A percentile compares a stretch with the other conserved stretches of the same genome.
Conservation (phyloP, 495 filamentous ascomycete species). For the Penicillium fimorum region DNA sequence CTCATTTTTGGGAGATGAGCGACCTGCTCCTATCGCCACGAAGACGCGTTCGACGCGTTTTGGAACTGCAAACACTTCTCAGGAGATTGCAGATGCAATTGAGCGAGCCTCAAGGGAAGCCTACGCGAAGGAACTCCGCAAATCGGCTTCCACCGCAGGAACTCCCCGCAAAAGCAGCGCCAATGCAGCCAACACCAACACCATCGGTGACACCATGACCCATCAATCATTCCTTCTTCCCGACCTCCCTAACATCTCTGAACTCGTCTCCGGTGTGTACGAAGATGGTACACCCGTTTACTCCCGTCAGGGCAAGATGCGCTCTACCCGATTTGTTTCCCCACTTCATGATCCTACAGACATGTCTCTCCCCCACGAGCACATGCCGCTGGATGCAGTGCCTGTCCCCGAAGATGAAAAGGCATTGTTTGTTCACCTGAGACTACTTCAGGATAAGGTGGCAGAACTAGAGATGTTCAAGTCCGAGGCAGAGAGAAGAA, state of each 20-base stretch:
- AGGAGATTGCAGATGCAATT: conserved; percentile 47
- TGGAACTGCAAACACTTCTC: conserved; percentile 42
- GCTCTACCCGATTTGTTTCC: conserved; percentile 58
- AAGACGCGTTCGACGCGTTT: conserved; percentile 58
- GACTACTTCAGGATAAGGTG: conserved; percentile 66
- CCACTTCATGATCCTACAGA: conserved; percentile 42
- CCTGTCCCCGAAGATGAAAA: conserved; percentile 68
- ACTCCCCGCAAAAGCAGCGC: conserved; percentile 25
- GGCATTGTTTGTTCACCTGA: conserved; percentile 64
- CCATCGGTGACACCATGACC: conserved; percentile 39
- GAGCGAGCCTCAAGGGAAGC: conserved; percentile 45
- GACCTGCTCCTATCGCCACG: conserved; percentile 47
- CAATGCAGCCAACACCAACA: conserved; percentile 26
- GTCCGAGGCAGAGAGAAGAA: conserved; percentile 53
- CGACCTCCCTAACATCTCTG: conserved; percentile 67
- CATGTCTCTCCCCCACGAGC: conserved; percentile 39
- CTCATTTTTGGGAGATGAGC: conserved; percentile 50
- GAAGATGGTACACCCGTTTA: conserved; percentile 66
- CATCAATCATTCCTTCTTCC: conserved; percentile 65
- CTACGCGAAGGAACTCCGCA: conserved; percentile 38
- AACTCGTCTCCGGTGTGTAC: conserved; percentile 67
- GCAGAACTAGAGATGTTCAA: conserved; percentile 59
- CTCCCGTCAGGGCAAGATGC: conserved; percentile 48
- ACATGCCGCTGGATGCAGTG: conserved; percentile 58
- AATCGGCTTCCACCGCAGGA: conserved; percentile 15